A percentile compares a stretch with the other conserved stretches of the same genome.
Evolutionary conservation across 148 eudicot genomes (phyloP).

Genomic region (Gaultheria prostrata): DNA sequence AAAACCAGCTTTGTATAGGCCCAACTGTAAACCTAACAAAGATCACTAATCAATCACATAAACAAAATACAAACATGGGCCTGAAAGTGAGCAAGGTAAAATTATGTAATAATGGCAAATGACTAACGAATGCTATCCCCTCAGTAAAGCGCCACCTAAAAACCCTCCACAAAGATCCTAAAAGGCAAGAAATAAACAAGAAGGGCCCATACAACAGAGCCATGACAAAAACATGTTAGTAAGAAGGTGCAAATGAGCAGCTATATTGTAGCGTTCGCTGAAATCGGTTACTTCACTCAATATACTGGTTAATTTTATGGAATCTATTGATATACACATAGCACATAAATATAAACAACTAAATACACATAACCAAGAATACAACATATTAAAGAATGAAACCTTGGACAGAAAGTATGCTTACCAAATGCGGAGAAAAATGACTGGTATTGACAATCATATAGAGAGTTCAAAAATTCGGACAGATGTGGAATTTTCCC

Average conservation of each 20-base stretch:
- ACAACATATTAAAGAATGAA: background rate
- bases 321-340: background rate
- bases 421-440: conserved; percentile 95
- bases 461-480: conserved; percentile 84
- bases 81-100: background rate
- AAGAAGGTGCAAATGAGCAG: background rate
- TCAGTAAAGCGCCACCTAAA: background rate
- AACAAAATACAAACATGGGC: background rate
- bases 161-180: background rate
- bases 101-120: too few species aligned
- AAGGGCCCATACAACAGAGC: background rate
- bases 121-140: background rate
- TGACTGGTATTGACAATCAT: conserved; percentile 88
- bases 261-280: background rate
- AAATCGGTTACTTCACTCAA: too few species aligned
- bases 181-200: background rate
- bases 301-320: too few species aligned
- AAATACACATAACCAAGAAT: background rate
- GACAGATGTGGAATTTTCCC: conserved; percentile 77
- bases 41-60: background rate
- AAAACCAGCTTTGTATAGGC: background rate
- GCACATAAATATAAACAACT: background rate
- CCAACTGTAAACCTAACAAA: background rate
- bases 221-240: background rate
- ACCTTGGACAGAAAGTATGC: conserved; percentile 12